Evolutionary conservation across 2,329 filamentous ascomycete genomes (phyloP), one percentile per base, ranked within the genome.

Genomic region (Claviceps capensis): DNA sequence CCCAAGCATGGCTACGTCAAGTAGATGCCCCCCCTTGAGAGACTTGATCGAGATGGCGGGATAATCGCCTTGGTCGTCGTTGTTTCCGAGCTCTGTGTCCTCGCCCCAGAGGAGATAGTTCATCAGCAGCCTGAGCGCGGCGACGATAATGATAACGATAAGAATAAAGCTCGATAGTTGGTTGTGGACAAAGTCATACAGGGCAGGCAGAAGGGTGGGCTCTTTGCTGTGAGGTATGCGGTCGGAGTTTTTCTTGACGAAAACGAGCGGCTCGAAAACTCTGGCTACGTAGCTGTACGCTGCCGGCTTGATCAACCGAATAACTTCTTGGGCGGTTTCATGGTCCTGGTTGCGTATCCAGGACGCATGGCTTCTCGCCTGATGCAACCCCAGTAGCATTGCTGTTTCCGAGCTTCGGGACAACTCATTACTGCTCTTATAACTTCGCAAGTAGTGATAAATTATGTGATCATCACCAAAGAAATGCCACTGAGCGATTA

Each of bases 341-440:
- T 88, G 85, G 58, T 90, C 86, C 63, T 90, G 86, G 52, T 88
- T 73, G 26, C 78, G 77, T 48, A 90, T 72, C 86, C 86, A 91
- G 16, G 86, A 84, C 4, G 77, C 81, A 1, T 84, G 86, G n/a
- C 82, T 86, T 54, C 86, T 75, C 2, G 84, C 85, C 62, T 88
- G 85, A 60, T 90, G 83, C 54, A 89, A 77, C 22, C 78, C 75
- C 11, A 81, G 72, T 2, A 81, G 72, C 3, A 76, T 62, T 2
- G 76, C 64, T 4, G 58, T 55, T 43, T 62, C 62, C 11, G 60
- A 70, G 36, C 36, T 66, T 62, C 49, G 64, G 65, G 22, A 65
- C 52, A 19, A 44, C 9, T 57, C 56, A 7, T 51, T 40, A 7
- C 50, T 40, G 5, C 55, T 54, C 54, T 52, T 58, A 51, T 57